Conservation (phyloP, 2,329 filamentous ascomycete genomes). For the Fusarium cicatricum region DNA sequence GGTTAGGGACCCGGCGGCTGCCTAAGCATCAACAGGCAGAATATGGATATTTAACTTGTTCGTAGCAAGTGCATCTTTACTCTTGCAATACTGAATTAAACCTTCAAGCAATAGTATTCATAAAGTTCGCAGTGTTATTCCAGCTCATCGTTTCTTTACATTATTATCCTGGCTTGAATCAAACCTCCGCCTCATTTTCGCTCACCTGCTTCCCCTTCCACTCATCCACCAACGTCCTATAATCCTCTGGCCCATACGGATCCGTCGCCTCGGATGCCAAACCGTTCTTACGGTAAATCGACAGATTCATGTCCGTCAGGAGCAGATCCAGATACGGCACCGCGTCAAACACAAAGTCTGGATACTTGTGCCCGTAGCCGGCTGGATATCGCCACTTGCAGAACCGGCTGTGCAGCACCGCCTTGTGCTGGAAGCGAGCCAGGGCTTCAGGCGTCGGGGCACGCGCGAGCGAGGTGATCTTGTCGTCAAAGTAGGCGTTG, state of each 20-base stretch:
- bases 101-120: too few species aligned
- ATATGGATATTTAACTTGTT: not conserved
- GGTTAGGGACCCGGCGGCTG: constrained; percentile 10
- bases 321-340: constrained; percentile 77
- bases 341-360: constrained; percentile 79
- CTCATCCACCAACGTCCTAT: constrained; percentile 61
- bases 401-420: constrained; percentile 72
- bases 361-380: constrained; percentile 68
- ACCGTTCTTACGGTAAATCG: constrained; percentile 62
- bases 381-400: constrained; percentile 73
- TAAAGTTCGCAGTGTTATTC: too few species aligned
- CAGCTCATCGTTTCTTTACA: not conserved
- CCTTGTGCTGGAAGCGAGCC: constrained; percentile 57
- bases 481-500: constrained; percentile 64
- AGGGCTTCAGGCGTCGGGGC: constrained; percentile 46
- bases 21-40: constrained; percentile 23
- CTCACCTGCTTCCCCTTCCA: constrained; percentile 50
- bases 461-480: constrained; percentile 36
- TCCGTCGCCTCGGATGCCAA: constrained; percentile 60
- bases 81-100: too few species aligned
- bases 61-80: too few species aligned
- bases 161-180: not conserved
- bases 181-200: not conserved
- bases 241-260: constrained; percentile 68
- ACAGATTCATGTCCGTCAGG: constrained; percentile 70